phyloP scores from a whole-genome alignment of 768 basidiomycete species.

The Dentipellis sp. region DNA sequence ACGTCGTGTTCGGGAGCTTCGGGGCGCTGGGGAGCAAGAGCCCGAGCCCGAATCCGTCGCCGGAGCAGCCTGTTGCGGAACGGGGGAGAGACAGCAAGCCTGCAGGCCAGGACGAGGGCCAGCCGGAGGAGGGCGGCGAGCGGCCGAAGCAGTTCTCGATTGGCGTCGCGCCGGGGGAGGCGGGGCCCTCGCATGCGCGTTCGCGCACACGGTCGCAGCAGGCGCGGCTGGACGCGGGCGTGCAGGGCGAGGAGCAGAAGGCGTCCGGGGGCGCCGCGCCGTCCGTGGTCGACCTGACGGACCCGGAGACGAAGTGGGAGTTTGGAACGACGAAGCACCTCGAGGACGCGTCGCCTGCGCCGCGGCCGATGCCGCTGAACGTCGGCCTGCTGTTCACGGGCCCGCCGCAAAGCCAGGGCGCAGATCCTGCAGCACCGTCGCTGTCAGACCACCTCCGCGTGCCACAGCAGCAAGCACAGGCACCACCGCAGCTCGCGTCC shows the following conservation, averaged over 20 bases:
- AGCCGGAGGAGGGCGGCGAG: conserved; percentile 7
- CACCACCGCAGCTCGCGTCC: conserved; percentile 3
- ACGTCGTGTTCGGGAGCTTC: conserved; percentile 14
- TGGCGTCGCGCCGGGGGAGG: conserved; percentile 32
- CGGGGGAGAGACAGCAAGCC: background rate
- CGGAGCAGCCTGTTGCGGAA: background rate
- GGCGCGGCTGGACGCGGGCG: conserved; percentile 1
- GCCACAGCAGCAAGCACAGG: conserved; percentile 5
- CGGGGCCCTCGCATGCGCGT: conserved; percentile 20
- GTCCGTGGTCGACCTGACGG: conserved; percentile 26
- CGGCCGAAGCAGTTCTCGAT: conserved; percentile 30
- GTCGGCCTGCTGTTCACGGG: conserved; percentile 11
- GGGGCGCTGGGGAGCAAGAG: conserved; percentile 9
- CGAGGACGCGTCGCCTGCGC: background rate
- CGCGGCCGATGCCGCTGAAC: background rate
- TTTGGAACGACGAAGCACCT: conserved; percentile 39
- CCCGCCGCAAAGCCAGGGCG: background rate
- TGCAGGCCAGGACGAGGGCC: background rate
- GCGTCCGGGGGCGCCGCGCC: background rate
- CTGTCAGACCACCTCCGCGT: conserved; percentile 2
- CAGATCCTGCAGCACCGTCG: conserved; percentile 3
- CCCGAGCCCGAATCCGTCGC: conserved; percentile 16
- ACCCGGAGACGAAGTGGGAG: conserved; percentile 37
- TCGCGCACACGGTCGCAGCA: conserved; percentile 22
- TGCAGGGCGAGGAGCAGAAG: conserved; percentile 1